phyloP scores from a whole-genome alignment of 305 asterid species.

The Fraxinus angustifolia region DNA sequence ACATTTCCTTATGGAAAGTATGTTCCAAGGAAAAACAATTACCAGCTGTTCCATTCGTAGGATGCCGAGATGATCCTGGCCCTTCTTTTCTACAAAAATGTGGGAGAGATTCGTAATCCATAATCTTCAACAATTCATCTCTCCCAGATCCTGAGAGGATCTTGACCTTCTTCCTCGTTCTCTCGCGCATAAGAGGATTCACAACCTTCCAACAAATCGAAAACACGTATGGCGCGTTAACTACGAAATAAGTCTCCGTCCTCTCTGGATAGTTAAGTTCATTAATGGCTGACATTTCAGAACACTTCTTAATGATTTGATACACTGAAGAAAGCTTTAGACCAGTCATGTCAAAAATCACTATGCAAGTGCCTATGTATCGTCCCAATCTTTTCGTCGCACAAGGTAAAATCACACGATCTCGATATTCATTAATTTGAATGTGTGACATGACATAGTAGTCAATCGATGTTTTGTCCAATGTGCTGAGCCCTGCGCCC shows the following conservation, averaged over 20 bases:
- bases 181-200: slow-evolving; percentile 79
- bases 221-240: slow-evolving; percentile 84
- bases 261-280: slow-evolving; percentile 93
- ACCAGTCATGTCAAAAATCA: slow-evolving; percentile 90
- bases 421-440: slow-evolving; percentile 89
- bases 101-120: slow-evolving; percentile 86
- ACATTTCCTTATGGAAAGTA: slow-evolving; percentile 66
- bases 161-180: slow-evolving; percentile 80
- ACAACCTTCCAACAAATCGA: slow-evolving; percentile 98
- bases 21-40: slow-evolving; percentile 79
- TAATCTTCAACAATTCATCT: slow-evolving; percentile 77
- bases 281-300: slow-evolving; percentile 72
- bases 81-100: slow-evolving; percentile 76
- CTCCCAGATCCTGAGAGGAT: slow-evolving; percentile 77
- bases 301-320: slow-evolving; percentile 42
- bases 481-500: slow-evolving; percentile 87
- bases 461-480: slow-evolving; percentile 75
- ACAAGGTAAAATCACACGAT: slow-evolving; percentile 61
- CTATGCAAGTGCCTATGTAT: slow-evolving; percentile 70
- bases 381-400: slow-evolving; percentile 61
- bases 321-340: slow-evolving; percentile 79
- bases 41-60: slow-evolving; percentile 37
- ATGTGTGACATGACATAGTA: slow-evolving; percentile 85
- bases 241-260: slow-evolving; percentile 78
- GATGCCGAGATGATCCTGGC: slow-evolving; percentile 56